A percentile compares a stretch with the other conserved stretches of the same genome.
Conservation (phyloP, 2,329 filamentous ascomycete species). For the Neofusicoccum parvum region DNA sequence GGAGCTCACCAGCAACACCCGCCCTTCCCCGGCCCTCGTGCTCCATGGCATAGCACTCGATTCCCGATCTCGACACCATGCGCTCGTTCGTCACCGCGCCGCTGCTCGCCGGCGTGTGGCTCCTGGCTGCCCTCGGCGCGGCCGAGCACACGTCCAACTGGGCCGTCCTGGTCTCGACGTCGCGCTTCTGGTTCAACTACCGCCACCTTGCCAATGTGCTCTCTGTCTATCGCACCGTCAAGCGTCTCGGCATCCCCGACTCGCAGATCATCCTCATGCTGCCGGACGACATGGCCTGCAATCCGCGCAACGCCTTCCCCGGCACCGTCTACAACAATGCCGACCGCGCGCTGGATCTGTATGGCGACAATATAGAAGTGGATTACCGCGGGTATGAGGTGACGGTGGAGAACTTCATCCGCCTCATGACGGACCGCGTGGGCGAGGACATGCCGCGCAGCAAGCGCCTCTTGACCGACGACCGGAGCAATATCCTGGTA, state of each 20-base stretch:
- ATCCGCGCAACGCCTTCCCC: slow-evolving; percentile 95
- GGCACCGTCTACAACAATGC: slow-evolving; percentile 99
- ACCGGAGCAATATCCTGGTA: slow-evolving; percentile 93
- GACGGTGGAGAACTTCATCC: slow-evolving; percentile 98
- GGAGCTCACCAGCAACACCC: slow-evolving; percentile 1
- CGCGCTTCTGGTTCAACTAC: slow-evolving; percentile 99
- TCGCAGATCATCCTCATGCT: slow-evolving; percentile 99
- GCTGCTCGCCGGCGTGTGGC: neutral
- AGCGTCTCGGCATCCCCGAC: slow-evolving; percentile 95
- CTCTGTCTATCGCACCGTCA: slow-evolving; percentile 96
- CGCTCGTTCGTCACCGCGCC: neutral
- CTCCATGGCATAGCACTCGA: neutral
- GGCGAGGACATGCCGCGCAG: slow-evolving; percentile 93
- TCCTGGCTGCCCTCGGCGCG: neutral
- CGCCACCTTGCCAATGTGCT: slow-evolving; percentile 96
- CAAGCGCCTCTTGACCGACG: slow-evolving; percentile 91
- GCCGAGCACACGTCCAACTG: slow-evolving; percentile 96
- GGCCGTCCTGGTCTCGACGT: slow-evolving; percentile 98
- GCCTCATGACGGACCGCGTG: slow-evolving; percentile 89
- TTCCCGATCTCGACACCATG: neutral
- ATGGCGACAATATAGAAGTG: slow-evolving; percentile 98
- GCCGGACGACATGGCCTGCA: slow-evolving; percentile 99
- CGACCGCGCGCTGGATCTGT: slow-evolving; percentile 90
- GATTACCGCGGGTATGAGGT: slow-evolving; percentile 98
- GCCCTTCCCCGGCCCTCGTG: neutral